Evolutionary conservation across 495 filamentous ascomycete genomes (phyloP), one percentile per base, ranked within the genome.

Genomic region (Trichoderma reesei): DNA sequence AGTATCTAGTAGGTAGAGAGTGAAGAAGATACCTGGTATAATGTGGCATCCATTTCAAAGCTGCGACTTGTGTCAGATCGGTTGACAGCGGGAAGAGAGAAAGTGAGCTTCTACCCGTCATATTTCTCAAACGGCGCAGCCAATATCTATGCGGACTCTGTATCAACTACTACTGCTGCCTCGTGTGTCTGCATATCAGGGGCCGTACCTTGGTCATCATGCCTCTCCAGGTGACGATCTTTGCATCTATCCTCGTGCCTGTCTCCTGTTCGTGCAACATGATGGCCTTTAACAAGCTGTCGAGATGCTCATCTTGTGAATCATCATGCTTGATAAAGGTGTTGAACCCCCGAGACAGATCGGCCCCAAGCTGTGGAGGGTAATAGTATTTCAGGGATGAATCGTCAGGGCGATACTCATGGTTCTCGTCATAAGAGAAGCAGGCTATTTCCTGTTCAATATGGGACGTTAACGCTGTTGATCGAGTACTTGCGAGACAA

Each of bases 21-120:
- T 56, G 33, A 41, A 72, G 72, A 20, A 39, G 18, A 44, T 79
- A 96, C 92, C 78, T 96, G 89, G 72, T 90, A 93, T 60, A 82
- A 80, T 13, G 92, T 96, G 64, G 90, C 94, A 71, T 96, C 93
- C 93, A 98, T 96, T 72, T 96, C 91, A 67, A 96, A 97, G 39
- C 90, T 94, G 70, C 1, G 59, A n/a, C n/a, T n/a, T n/a, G n/a
- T n/a, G n/a, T n/a, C 31, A 39, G 14, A 62, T n/a, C 20, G 41
- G 9, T 41, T 44, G 39, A 20, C n/a, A 64, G 31, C 61, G 59
- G 61, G 33, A 18, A 59, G 37, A 65, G 60, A 31, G 38, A 16
- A 14, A 6, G 48, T 33, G 60, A n/a, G n/a, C 31, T 73, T 81
- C 65, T 76, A 94, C 90, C 88, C 88, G 75, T 91, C 86, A 75